phyloP scores from a whole-genome alignment of 306 rosid species.

The Ceratonia siliqua region DNA sequence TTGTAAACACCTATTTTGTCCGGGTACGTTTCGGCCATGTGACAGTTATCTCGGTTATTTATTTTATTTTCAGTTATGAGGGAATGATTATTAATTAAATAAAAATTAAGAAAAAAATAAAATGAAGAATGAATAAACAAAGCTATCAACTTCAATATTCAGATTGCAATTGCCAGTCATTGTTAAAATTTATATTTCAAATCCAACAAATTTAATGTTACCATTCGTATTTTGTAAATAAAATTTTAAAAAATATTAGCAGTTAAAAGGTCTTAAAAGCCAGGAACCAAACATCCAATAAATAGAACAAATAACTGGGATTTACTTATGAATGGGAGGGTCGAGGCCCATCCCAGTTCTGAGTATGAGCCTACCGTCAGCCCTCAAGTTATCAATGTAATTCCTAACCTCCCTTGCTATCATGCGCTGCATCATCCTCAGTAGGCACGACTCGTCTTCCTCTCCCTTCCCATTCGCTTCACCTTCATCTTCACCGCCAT shows the following conservation, averaged over 20 bases:
- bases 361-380: slow-evolving; percentile 5
- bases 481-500: not conserved
- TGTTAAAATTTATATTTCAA: not conserved
- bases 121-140: no score
- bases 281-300: not conserved
- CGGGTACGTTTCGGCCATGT: no score
- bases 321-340: slow-evolving; percentile 23
- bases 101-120: no score
- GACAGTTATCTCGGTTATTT: no score
- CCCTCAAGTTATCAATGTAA: slow-evolving; percentile 53
- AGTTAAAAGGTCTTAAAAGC: not conserved
- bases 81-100: no score
- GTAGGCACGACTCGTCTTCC: slow-evolving; percentile 41
- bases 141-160: no score
- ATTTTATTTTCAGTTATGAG: no score
- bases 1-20: no score
- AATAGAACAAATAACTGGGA: not conserved
- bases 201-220: not conserved
- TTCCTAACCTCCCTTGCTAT: slow-evolving; percentile 71
- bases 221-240: not conserved
- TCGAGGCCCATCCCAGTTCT: slow-evolving; percentile 21
- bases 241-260: not conserved
- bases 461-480: slow-evolving; percentile 2
- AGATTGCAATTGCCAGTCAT: no score
- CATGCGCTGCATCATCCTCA: slow-evolving; percentile 56